Conservation (phyloP, 2,329 filamentous ascomycete species). For the Chaetomiaceae sp. region DNA sequence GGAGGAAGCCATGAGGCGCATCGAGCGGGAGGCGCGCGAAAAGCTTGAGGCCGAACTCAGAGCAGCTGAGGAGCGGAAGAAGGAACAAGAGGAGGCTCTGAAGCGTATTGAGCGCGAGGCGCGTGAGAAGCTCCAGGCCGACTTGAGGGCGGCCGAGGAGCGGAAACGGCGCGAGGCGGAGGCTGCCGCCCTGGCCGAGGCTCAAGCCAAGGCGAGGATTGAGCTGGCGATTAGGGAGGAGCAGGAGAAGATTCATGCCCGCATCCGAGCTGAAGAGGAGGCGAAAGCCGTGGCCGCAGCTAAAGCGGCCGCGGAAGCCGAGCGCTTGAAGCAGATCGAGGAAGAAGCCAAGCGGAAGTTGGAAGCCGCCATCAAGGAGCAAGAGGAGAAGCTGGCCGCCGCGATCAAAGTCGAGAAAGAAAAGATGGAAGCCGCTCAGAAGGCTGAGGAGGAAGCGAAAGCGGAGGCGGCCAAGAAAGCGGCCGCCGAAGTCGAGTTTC, state of each 20-base stretch:
- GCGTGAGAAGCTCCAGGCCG: conserved; percentile 33
- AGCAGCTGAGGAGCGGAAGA: conserved; percentile 31
- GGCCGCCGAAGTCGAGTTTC: conserved; percentile 35
- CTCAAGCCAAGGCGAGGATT: conserved; percentile 36
- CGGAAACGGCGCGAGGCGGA: conserved; percentile 36
- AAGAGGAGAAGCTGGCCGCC: conserved; percentile 31
- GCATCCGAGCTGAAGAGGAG: conserved; percentile 37
- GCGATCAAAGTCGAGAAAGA: conserved; percentile 34
- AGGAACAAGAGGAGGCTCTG: conserved; percentile 30
- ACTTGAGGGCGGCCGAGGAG: conserved; percentile 31
- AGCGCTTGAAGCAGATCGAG: conserved; percentile 34
- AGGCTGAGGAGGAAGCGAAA: conserved; percentile 35
- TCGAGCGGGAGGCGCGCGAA: conserved; percentile 40
- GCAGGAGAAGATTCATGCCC: conserved; percentile 41
- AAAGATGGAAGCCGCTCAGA: conserved; percentile 31
- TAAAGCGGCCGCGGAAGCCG: conserved; percentile 38
- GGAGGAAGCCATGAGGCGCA: conserved; percentile 32
- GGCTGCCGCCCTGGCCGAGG: conserved; percentile 25
- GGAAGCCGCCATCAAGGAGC: conserved; percentile 31
- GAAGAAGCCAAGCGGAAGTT: conserved; percentile 30
- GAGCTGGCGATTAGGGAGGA: conserved; percentile 42
- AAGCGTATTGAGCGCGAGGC: conserved; percentile 30
- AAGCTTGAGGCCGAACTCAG: conserved; percentile 39
- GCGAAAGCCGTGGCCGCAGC: conserved; percentile 43
- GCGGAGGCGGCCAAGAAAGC: conserved; percentile 32